phyloP scores from a whole-genome alignment of 768 basidiomycete species.

The Mycena indigotica region DNA sequence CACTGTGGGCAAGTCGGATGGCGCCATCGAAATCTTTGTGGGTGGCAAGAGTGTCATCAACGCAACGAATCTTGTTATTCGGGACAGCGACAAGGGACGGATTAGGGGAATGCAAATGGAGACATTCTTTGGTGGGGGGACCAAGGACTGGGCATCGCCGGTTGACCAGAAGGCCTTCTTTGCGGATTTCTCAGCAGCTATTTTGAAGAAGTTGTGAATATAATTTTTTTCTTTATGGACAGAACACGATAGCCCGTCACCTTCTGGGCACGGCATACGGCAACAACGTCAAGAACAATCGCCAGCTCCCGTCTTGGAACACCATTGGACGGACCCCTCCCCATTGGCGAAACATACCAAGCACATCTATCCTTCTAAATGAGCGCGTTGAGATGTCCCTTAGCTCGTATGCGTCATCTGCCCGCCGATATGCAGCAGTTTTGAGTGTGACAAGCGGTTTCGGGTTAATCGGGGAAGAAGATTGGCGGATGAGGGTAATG shows the following conservation, averaged over 20 bases:
- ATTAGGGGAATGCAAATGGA: conserved; percentile 52
- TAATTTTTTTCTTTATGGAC: neutral
- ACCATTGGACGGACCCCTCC: conserved; percentile 45
- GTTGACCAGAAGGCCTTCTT: conserved; percentile 49
- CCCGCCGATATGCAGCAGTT: conserved; percentile 36
- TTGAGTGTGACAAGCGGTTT: conserved; percentile 23
- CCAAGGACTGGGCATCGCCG: conserved; percentile 43
- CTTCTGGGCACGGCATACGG: conserved; percentile 34
- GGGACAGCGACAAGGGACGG: conserved; percentile 34
- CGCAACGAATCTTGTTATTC: conserved; percentile 41
- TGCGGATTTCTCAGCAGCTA: conserved; percentile 50
- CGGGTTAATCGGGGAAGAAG: conserved; percentile 21
- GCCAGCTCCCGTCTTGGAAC: conserved; percentile 43
- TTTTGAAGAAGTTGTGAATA: conserved; percentile 18
- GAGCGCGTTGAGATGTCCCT: conserved; percentile 39
- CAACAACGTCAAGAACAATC: conserved; percentile 48
- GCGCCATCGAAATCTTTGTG: conserved; percentile 54
- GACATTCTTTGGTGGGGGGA: conserved; percentile 55
- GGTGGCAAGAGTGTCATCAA: conserved; percentile 40
- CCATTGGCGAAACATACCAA: conserved; percentile 49
- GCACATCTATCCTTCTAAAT: conserved; percentile 51
- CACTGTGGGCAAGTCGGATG: conserved; percentile 52
- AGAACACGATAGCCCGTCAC: neutral
- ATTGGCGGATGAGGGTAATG: conserved; percentile 26
- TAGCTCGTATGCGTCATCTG: conserved; percentile 41